Evolutionary conservation across 306 rosid species (phyloP), one percentile per base, ranked within the genome.

Genomic region (Benincasa hispida): DNA sequence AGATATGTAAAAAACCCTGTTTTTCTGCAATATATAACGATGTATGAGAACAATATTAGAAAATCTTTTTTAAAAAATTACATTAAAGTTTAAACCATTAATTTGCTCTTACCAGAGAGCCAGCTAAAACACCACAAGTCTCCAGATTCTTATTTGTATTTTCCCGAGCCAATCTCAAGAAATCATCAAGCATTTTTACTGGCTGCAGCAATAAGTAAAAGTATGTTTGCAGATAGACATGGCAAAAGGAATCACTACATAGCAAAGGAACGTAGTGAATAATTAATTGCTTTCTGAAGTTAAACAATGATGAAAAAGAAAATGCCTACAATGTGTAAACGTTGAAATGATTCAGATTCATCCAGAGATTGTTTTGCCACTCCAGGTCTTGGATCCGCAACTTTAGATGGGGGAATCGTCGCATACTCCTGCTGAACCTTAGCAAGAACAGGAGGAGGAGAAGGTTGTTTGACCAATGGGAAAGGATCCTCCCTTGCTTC

Each of bases 321-420:
- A 67, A 76, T 65, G 76, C 98, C 79, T 90, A 95, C 98, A 78
- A 95, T 78, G 56, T 95, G 98, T 75, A 95, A 79, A 85, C 88
- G 96, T 81, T 90, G 97, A 82, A 80, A 95, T 75, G 85, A 76
- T 76, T 83, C 74, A 77, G 96, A 57, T 76, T 87, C 93, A 81
- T 89, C 90, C 70, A 58, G 83, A 68, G 90, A 87, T 73, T 90
- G 84, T 61, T 79, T 89, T 75, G 93, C 87, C 19, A 87, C 89
- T 74, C 98, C 99, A 74, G 99, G 99, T 78, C 97, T 92, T 77
- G 99, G 99, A 84, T 95, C 99, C 63, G 98, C 99, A 84, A 95
- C 98, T 87, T 86, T 89, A 77, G 99, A 89, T 77, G 91, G 96
- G 81, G 91, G 97, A 83, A 92, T 89, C 24, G 86, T 83, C 34